These are phyloP conservation scores for Apiotrichum sp. DNA, from an alignment of 1,284 basidiomycete species.

Conservation along the genomic window DNA sequence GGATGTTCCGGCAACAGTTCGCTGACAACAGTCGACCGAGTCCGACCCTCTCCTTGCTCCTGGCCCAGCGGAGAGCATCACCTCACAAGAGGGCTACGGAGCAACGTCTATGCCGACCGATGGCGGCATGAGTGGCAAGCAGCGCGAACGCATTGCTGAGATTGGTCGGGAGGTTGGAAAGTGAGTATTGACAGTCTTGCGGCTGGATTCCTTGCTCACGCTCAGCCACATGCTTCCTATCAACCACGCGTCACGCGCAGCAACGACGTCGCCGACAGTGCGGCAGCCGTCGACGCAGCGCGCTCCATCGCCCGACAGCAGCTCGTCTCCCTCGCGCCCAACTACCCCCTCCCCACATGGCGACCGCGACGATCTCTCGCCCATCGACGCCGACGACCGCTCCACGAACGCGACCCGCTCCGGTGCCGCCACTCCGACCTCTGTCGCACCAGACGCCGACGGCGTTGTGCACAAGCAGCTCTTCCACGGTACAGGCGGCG, in stretches of 20 bases:
- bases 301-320: conserved; percentile 5
- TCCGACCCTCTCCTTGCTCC: conserved; percentile 14
- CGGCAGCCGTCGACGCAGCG: conserved; percentile 1
- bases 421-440: conserved; percentile 3
- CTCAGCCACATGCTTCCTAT: conserved; percentile 20
- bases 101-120: conserved; percentile 8
- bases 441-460: background rate
- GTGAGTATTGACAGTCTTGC: conserved; percentile 6
- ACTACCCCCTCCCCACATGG: conserved; percentile 5
- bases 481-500: conserved; percentile 4
- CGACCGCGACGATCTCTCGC: background rate
- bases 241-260: conserved; percentile 10
- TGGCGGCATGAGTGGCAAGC: conserved; percentile 9
- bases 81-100: conserved; percentile 14
- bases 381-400: background rate
- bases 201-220: conserved; percentile 8
- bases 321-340: conserved; percentile 7
- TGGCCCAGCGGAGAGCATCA: conserved; percentile 8
- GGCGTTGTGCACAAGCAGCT: conserved; percentile 17
- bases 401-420: conserved; percentile 1
- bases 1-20: background rate
- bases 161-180: conserved; percentile 18
- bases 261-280: conserved; percentile 2
- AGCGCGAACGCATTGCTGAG: conserved; percentile 11
- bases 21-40: conserved; percentile 1